phyloP scores from a whole-genome alignment of 2,329 filamentous ascomycete genomes.

The Aspergillus latus region DNA sequence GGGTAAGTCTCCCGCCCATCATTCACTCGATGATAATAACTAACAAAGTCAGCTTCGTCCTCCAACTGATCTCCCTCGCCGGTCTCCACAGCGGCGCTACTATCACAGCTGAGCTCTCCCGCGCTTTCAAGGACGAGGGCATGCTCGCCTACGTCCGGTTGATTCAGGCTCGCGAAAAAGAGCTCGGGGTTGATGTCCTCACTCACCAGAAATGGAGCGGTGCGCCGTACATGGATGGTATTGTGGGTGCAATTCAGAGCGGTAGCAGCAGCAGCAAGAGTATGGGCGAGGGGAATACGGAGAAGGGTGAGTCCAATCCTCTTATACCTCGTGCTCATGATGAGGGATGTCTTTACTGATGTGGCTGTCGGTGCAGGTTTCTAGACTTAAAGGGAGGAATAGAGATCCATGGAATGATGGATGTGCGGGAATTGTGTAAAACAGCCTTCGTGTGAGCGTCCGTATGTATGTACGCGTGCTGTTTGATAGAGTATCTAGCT shows the following conservation, averaged over 20 bases:
- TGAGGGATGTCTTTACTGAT: background rate
- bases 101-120: conserved; percentile 71
- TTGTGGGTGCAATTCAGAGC: conserved; percentile 85
- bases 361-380: background rate
- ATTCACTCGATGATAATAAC: background rate
- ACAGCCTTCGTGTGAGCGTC: background rate
- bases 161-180: conserved; percentile 86
- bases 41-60: conserved; percentile 51
- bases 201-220: conserved; percentile 85
- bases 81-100: conserved; percentile 65
- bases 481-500: background rate
- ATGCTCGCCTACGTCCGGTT: conserved; percentile 98
- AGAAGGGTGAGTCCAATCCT: conserved; percentile 49
- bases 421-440: background rate
- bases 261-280: conserved; percentile 86
- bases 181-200: conserved; percentile 84
- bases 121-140: conserved; percentile 80
- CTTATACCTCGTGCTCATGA: background rate
- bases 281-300: conserved; percentile 94
- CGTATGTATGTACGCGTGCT: background rate
- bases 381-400: background rate
- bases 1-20: conserved; percentile 58
- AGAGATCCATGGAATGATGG: no score
- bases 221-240: conserved; percentile 78
- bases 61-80: conserved; percentile 65